Evolutionary conservation across 2,329 filamentous ascomycete genomes (phyloP).

Genomic region (Lasiodiplodia theobromae): DNA sequence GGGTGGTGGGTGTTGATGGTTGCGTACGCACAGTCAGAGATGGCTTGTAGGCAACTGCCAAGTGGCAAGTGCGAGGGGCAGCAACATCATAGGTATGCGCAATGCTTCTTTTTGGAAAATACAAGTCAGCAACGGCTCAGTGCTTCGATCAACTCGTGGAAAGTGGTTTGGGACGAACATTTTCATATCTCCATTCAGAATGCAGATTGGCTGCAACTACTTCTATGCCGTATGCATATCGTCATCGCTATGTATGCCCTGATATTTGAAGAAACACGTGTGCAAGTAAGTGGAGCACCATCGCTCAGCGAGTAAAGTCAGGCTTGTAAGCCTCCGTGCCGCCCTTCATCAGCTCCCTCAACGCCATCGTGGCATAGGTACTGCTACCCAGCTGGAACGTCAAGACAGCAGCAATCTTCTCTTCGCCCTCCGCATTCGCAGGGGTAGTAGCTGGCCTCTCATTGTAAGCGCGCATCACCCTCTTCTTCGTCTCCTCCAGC

Average conservation of each 20-base stretch:
- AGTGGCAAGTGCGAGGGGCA: neutral
- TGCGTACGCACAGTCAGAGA: neutral
- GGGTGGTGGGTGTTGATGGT: neutral
- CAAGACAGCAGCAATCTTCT: conserved; percentile 72
- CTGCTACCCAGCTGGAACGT: conserved; percentile 80
- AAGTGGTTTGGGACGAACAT: neutral
- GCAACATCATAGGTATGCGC: neutral
- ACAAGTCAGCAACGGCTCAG: neutral
- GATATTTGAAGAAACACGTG: neutral
- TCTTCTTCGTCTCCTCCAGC: conserved; percentile 30
- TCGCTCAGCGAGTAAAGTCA: conserved; percentile 53
- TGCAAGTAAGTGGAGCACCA: neutral
- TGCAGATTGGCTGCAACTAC: neutral
- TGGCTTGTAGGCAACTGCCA: neutral
- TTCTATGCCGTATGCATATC: neutral
- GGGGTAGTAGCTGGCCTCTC: neutral
- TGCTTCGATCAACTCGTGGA: neutral
- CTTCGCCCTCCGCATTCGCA: conserved; percentile 34
- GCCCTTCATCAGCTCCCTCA: conserved; percentile 79
- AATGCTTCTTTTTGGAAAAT: neutral
- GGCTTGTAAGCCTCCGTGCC: conserved; percentile 68
- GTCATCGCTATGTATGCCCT: neutral
- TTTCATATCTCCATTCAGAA: neutral
- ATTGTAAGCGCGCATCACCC: conserved; percentile 13
- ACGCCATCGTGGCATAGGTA: conserved; percentile 84